Evolutionary conservation across 1,284 basidiomycete species (phyloP), one percentile per base, ranked within the genome.

Genomic region (Cerrena zonata): DNA sequence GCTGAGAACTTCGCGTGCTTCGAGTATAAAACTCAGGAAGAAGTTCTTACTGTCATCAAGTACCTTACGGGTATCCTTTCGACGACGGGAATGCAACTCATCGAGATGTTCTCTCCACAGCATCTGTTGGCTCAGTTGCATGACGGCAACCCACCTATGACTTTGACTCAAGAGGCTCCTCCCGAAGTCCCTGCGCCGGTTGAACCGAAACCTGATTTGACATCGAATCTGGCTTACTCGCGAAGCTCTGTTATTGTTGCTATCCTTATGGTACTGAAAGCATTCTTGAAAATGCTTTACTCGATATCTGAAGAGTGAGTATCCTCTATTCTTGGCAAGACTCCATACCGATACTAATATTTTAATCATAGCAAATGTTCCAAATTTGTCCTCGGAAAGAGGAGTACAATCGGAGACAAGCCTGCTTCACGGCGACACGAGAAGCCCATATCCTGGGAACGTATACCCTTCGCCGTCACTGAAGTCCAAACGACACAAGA

Each of bases 11-110:
- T 99, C 52, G 80, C 92, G 0, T 75, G 84, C 1, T 80, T 99
- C 52, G 93, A 97, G 45, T 98, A 94, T 74, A 96, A 94, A 71
- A 89, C 89, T 1, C 84, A 89, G 61, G 96, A 99, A 65, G 96
- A 99, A 70, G 84, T 89, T 2, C 74, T 98, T 51, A 81, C 86
- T 0, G 84, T 98, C 18, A 80, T 97, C 60, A 87, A 87, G 56
- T 79, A 82, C 48, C 77, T 97, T 44, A 94, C 89, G 3, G 75
- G 78, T 11, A 78, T 91, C 10, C 72, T 98, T 36, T 94, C 93
- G 0, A 90, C 89, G 0, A 80, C 85, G 2, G 94, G 93, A 21
- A 84, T 87, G 72, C 91, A 94, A 58, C 69, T 95, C 13, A 71
- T 88, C 46, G 79, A 86, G 60, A 65, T 73, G 11, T 61, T 89